phyloP scores from a whole-genome alignment of 805 yeast genomes.

The Ogataea saltuana region DNA sequence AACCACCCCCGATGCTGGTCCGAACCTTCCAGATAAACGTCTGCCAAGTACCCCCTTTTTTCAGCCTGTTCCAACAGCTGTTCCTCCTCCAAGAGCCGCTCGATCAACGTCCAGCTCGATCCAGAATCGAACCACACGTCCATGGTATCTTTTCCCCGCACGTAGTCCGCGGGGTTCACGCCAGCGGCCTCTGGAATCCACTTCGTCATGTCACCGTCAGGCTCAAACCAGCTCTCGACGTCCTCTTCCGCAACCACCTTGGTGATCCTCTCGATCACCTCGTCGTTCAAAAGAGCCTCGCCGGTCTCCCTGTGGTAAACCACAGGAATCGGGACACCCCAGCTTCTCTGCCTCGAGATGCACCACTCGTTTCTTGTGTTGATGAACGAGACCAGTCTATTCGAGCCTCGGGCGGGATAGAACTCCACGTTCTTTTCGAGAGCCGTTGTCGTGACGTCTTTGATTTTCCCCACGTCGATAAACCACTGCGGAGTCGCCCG shows the following conservation, averaged over 20 bases:
- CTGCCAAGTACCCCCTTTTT: constrained; percentile 54
- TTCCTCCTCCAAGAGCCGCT: constrained; percentile 38
- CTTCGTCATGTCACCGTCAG: constrained; percentile 42
- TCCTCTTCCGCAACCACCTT: constrained; percentile 57
- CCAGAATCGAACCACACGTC: constrained; percentile 99
- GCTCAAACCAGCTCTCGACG: constrained; percentile 75
- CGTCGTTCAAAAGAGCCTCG: constrained; percentile 61
- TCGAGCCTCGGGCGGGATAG: constrained; percentile 70
- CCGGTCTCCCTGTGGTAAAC: constrained; percentile 61
- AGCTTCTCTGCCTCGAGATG: constrained; percentile 89
- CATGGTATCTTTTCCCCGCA: constrained; percentile 86
- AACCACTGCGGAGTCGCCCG: constrained; percentile 98
- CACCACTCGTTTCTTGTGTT: constrained; percentile 92
- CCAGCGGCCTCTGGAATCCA: constrained; percentile 71
- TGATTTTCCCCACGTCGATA: constrained; percentile 77
- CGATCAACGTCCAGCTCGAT: constrained; percentile 76
- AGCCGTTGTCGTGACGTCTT: constrained; percentile 58
- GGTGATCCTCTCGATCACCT: constrained; percentile 59
- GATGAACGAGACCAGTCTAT: constrained; percentile 71
- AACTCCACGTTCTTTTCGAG: constrained; percentile 61
- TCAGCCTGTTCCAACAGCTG: constrained; percentile 35
- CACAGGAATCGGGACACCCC: constrained; percentile 99
- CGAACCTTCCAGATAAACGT: constrained; percentile 92
- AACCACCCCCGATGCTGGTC: constrained; percentile 99
- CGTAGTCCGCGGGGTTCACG: constrained; percentile 43